Evolutionary conservation across 805 yeast genomes (phyloP).

Genomic region (Myxozyma udenii): DNA sequence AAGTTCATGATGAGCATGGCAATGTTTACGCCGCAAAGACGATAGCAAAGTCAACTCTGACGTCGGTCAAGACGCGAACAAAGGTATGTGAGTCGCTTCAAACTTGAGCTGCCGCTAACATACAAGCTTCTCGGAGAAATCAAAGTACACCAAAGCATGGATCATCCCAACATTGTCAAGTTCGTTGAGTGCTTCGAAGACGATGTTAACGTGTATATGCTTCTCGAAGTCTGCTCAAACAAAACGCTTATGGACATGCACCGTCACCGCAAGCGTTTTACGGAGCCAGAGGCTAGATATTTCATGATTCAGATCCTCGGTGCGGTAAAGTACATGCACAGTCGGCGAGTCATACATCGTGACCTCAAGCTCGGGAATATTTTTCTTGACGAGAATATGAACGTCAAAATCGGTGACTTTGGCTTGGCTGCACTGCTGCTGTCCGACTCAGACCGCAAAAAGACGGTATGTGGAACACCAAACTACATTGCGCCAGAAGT

Average conservation of each 20-base stretch:
- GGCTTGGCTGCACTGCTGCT: slow-evolving; percentile 96
- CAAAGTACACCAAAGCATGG: slow-evolving; percentile 86
- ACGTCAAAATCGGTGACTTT: slow-evolving; percentile 93
- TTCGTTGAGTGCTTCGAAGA: slow-evolving; percentile 97
- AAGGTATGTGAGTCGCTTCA: slow-evolving; percentile 32
- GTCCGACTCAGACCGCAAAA: slow-evolving; percentile 67
- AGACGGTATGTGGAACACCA: slow-evolving; percentile 97
- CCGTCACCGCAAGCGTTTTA: slow-evolving; percentile 74
- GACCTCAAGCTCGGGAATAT: slow-evolving; percentile 95
- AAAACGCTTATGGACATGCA: slow-evolving; percentile 91
- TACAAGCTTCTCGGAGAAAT: slow-evolving; percentile 78
- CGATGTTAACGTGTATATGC: slow-evolving; percentile 86
- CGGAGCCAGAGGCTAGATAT: slow-evolving; percentile 87
- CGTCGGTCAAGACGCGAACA: slow-evolving; percentile 81
- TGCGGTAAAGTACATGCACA: slow-evolving; percentile 88
- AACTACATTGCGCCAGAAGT: slow-evolving; percentile 99
- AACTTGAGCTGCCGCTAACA: no score
- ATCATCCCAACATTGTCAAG: slow-evolving; percentile 85
- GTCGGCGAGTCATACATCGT: slow-evolving; percentile 88
- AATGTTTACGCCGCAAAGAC: slow-evolving; percentile 93
- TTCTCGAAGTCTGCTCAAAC: slow-evolving; percentile 91
- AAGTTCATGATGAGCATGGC: slow-evolving; percentile 87
- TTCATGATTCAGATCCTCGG: slow-evolving; percentile 92
- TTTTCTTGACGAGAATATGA: slow-evolving; percentile 90
- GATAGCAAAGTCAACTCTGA: slow-evolving; percentile 91